phyloP scores from a whole-genome alignment of 2,329 filamentous ascomycete genomes.

The Aspergillus sp. region DNA sequence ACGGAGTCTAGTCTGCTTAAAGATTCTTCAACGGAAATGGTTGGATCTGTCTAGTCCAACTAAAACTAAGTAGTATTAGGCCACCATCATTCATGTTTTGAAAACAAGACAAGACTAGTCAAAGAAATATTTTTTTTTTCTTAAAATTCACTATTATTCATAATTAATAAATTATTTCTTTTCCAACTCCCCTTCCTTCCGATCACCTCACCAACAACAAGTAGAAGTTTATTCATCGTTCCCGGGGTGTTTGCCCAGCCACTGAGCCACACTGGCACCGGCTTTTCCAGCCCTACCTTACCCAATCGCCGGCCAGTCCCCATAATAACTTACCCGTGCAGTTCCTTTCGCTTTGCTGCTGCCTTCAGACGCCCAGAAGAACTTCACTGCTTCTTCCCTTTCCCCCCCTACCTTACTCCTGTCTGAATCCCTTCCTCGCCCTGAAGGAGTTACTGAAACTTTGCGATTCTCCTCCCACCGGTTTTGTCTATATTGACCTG shows the following conservation, averaged over 20 bases:
- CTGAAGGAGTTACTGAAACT: not conserved
- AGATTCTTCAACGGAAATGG: not conserved
- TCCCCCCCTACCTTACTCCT: slow-evolving; percentile 14
- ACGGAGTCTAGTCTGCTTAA: not conserved
- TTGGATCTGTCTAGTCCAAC: not conserved
- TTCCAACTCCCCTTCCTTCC: not conserved
- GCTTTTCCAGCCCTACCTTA: slow-evolving; percentile 1
- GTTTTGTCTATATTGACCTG: not conserved
- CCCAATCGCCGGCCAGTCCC: slow-evolving; percentile 15
- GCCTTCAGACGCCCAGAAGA: slow-evolving; percentile 21
- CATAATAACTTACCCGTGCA: slow-evolving; percentile 16
- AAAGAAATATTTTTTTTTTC: not conserved
- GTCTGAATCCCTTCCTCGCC: slow-evolving; percentile 9
- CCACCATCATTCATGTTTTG: too few species aligned
- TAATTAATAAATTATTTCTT: not conserved
- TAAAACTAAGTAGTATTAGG: too few species aligned
- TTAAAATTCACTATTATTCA: not conserved
- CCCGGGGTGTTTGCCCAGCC: slow-evolving; percentile 16
- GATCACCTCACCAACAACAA: not conserved
- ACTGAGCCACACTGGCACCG: not conserved
- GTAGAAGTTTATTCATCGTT: not conserved
- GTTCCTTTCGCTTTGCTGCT: slow-evolving; percentile 23
- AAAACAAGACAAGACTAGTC: too few species aligned
- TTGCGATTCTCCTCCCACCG: not conserved
- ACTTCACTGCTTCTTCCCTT: slow-evolving; percentile 12